Conservation (phyloP, 2,329 filamentous ascomycete genomes). For the Claviceps sp. region DNA sequence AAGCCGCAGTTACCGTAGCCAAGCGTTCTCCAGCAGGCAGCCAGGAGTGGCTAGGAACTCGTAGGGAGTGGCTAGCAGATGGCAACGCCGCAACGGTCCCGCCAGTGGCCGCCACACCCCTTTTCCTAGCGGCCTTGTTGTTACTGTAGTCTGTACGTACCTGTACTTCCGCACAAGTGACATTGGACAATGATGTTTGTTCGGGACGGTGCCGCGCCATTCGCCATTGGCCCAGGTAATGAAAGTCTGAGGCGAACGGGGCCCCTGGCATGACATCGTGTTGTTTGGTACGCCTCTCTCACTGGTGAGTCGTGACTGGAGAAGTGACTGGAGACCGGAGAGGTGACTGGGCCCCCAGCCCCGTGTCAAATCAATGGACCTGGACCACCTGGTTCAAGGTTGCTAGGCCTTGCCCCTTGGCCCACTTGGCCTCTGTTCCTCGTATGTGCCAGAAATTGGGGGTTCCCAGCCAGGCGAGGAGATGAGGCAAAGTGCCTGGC, state of each 20-base stretch:
- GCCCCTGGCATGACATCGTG: slow-evolving; percentile 1
- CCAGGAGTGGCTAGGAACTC: neutral
- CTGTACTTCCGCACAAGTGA: too few species aligned
- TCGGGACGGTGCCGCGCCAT: slow-evolving; percentile 1
- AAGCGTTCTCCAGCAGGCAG: neutral
- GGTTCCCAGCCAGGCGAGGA: neutral
- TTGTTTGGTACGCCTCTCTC: neutral
- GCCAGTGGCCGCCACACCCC: neutral
- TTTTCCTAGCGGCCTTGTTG: neutral
- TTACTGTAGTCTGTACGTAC: too few species aligned
- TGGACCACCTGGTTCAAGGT: neutral
- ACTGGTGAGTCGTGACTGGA: too few species aligned
- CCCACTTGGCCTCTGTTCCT: slow-evolving; percentile 7
- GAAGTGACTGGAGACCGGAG: too few species aligned
- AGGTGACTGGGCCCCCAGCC: neutral
- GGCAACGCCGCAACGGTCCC: neutral
- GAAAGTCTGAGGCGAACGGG: neutral
- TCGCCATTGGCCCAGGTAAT: neutral
- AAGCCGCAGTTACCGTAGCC: neutral
- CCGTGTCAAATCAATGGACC: neutral
- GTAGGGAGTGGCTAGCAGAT: neutral
- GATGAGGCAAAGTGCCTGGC: slow-evolving; percentile 1
- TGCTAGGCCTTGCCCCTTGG: slow-evolving; percentile 1
- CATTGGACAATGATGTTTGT: too few species aligned
- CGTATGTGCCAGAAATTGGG: slow-evolving; percentile 1